Evolutionary conservation across 768 basidiomycete species (phyloP), one percentile per base, ranked within the genome.

Genomic region (Pleurotus pulmonarius): DNA sequence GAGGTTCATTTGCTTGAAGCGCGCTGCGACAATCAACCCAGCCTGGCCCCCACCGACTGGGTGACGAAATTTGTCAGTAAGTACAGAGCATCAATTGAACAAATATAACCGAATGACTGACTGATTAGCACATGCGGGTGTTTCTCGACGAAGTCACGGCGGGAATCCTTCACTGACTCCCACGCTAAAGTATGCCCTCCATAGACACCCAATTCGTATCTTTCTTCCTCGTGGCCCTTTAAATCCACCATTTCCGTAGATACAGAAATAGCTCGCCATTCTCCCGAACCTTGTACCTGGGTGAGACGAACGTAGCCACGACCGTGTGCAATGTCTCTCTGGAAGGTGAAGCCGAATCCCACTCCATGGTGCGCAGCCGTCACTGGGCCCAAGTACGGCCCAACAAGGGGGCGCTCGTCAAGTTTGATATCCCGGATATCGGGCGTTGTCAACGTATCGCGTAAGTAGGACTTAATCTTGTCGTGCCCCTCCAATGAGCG

Each of bases 11-110:
- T 74, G 68, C 54, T 71, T 69, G 56, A 79, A 70, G 1, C 77
- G 70, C 3, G 78, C 77, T 0, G 73, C 78, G 6, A 76, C 56
- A 7, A 68, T 68, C 15, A 80, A 63, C 8, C 78, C 78, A 11
- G 65, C 70, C 53, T 80, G 78, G 0, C 74, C 78, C 0, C 57
- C 76, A 5, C 46, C 46, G 24, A 47, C 46, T 47, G 24, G 3
- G 13, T 44, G 11, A n/a, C 18, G 18, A 13, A 20, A 25, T 22
- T n/a, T 16, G 45, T 49, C 20, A 46, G 45, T 34, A 20, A 20
- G 39, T 18, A 44, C 24, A 22, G 34, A 34, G 46, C 5, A 15
- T 46, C 13, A 47, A 6, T 13, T 20, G 6, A 18, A 8, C 24
- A 3, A 15, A 47, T 3, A 9, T 8, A 44, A 20, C 20, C 11